Conservation (phyloP, 371 early-diverging fungal species). For the Mycotypha africana region DNA sequence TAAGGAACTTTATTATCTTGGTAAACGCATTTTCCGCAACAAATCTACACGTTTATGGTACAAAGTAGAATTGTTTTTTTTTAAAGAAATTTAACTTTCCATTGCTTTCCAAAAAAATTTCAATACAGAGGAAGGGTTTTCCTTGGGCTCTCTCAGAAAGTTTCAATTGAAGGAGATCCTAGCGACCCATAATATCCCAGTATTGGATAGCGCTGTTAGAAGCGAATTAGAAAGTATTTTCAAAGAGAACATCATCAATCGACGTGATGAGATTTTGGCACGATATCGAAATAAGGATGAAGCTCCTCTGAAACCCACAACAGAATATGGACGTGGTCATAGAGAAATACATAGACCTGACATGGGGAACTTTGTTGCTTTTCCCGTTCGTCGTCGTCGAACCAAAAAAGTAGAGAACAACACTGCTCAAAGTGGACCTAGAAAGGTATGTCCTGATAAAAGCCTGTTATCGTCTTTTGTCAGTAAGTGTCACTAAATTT, state of each 20-base stretch:
- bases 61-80: too few relatives aligned
- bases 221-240: conserved; percentile 5
- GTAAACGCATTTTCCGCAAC: too few relatives aligned
- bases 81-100: too few relatives aligned
- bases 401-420: too few relatives aligned
- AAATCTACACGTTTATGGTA: too few relatives aligned
- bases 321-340: conserved; percentile 3
- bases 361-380: background rate
- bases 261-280: conserved; percentile 4
- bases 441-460: too few relatives aligned
- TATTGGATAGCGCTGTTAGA: background rate
- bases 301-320: background rate
- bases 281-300: background rate
- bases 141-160: conserved; percentile 12
- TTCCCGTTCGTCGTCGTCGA: background rate
- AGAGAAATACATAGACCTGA: background rate
- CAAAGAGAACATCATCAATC: conserved; percentile 4
- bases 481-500: too few relatives aligned
- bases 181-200: conserved; percentile 2
- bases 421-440: too few relatives aligned
- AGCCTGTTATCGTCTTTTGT: too few relatives aligned
- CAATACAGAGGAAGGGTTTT: conserved; percentile 12
- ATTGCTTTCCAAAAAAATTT: too few relatives aligned
- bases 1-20: conserved; percentile 10
- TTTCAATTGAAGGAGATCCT: conserved; percentile 14